Evolutionary conservation across 768 basidiomycete genomes (phyloP), one percentile per base, ranked within the genome.

Genomic region (Lenzites betulinus): DNA sequence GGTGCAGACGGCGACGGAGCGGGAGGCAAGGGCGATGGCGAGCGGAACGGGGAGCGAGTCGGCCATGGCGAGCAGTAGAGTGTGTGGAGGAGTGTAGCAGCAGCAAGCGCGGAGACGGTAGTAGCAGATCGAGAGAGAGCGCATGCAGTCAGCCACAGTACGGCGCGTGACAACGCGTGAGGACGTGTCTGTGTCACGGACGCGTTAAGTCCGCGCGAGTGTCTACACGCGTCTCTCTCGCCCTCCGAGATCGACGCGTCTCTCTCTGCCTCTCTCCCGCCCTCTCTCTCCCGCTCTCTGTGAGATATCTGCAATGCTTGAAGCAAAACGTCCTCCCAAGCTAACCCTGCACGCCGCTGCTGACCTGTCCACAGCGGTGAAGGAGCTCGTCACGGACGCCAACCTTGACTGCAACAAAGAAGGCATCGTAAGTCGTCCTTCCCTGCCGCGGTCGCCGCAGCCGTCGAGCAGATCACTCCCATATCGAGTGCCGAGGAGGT

Each of bases 381-480:
- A 97, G 76, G 97, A 98, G 72, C 87, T 98, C 48, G 95, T 99
- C 48, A 87, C 93, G 6, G 97, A 98, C 72, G 95, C 94, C 71
- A 98, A 98, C 76, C 96, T 98, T 68, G 92, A 96, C 70, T 98
- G 96, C 75, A 92, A 87, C 62, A 95, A 99, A 64, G 93, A 95
- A 65, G 97, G 95, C 35, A 89, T 99, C 67, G 88, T 89, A 64
- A 62, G 86, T 80, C 0, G n/a, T 35, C 20, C 20, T 18, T 35
- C 38, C 2, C n/a, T n/a, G n/a, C n/a, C n/a, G n/a, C n/a, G n/a
- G n/a, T n/a, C n/a, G n/a, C n/a, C n/a, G n/a, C n/a, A n/a, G n/a
- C n/a, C n/a, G n/a, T n/a, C 18, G 18, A 20, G 35, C 7, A 13
- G 13, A n/a, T n/a, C n/a, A n/a, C n/a, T n/a, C n/a, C n/a, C n/a